Base-by-base conservation (phyloP, 345 rosid genomes). In the Populus simonii region DNA sequence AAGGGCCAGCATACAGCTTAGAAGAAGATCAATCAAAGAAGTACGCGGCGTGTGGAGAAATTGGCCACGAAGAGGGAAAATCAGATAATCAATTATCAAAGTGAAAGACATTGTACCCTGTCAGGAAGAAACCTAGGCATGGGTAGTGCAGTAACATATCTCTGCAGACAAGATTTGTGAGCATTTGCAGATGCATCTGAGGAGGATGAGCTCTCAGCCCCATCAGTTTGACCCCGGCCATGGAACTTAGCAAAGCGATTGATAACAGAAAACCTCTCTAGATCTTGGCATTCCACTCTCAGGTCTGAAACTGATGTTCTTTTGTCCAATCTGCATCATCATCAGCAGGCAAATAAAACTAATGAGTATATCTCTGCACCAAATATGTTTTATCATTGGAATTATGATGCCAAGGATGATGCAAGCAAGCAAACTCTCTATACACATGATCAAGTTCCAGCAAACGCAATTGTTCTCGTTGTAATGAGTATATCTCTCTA, bases 161-260 rank as follows among this genome's bases (percentile, higher is more conserved):
- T 88, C 81, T 89, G 97, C 51, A 89, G 90, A 65, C 70, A 80
- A 72, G 84, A 80, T 86, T 79, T 90, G 77, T 62, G 87, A 47
- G 88, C 29, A 84, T 57, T 79, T 65, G 81, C 65, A 27, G 79
- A 38, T 49, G 83, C 78, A 73, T 81, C 84, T 35, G 83, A 68
- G 53, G 84, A 67, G 22, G 91, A 86, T 4, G 92, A 83, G 68
- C 78, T 76, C 83, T 85, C 90, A 29, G 85, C 92, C 16, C 85
- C 86, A 9, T 87, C 90, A 63, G 81, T 75, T 70, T 87, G 97
- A 23, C 84, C 90, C 83, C 94, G 80, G 13, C 91, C 90, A 75
- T 93, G 92, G 78, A 93, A 93, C 84, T 83, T 95, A n/a, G 98
- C 98, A 85, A 95, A 93, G 36, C 96, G 99, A 84, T 92, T 93